Percentiles rank a stretch among this genome's conserved stretches.
Conservation (phyloP, 176 grass and related monocot species). For the Bothriochloa decipiens region DNA sequence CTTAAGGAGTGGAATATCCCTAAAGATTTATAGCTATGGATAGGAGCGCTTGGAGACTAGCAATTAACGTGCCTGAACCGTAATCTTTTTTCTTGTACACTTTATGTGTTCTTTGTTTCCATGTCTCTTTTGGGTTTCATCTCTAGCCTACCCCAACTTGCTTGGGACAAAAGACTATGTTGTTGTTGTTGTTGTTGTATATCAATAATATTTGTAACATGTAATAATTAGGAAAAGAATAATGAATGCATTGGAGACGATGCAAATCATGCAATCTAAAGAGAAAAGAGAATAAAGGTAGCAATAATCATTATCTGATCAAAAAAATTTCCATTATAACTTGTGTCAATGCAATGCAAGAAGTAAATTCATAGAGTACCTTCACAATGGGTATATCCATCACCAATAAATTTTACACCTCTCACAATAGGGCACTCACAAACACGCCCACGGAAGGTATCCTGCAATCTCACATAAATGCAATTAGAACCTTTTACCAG, state of each 20-base stretch:
- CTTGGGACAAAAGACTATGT: too few relatives aligned
- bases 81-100: too few relatives aligned
- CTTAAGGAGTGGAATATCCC: too few relatives aligned
- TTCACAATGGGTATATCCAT: slow-evolving; percentile 91
- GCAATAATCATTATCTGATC: neutral
- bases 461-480: slow-evolving; percentile 47
- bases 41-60: too few relatives aligned
- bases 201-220: slow-evolving; percentile 10
- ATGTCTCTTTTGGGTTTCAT: too few relatives aligned
- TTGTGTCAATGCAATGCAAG: slow-evolving; percentile 23
- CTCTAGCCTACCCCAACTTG: too few relatives aligned
- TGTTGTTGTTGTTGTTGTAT: too few relatives aligned
- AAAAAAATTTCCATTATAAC: neutral
- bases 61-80: too few relatives aligned
- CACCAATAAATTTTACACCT: slow-evolving; percentile 86
- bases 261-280: neutral
- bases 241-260: neutral
- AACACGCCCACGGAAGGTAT: slow-evolving; percentile 92
- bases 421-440: slow-evolving; percentile 83
- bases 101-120: too few relatives aligned
- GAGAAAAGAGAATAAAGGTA: neutral
- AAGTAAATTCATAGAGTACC: slow-evolving; percentile 55
- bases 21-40: too few relatives aligned
- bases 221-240: neutral
- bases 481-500: slow-evolving; percentile 32